Conservation (phyloP, 2,329 filamentous ascomycete genomes). For the Botrytis medusae region DNA sequence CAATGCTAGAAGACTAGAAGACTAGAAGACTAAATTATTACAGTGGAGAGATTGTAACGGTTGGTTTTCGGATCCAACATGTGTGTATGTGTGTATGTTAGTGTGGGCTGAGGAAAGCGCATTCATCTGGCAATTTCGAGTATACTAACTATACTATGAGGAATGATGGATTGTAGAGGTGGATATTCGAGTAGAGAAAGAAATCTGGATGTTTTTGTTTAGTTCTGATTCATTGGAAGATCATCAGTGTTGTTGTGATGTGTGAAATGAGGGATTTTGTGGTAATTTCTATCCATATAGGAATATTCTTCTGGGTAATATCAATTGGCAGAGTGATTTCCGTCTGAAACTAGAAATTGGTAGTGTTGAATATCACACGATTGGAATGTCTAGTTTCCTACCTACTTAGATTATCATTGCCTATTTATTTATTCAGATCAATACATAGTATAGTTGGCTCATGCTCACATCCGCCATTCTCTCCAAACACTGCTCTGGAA, state of each 20-base stretch:
- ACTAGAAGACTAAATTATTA: neutral
- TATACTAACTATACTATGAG: no score
- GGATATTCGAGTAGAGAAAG: no score
- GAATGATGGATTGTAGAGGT: no score
- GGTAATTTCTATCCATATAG: neutral
- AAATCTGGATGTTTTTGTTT: rapidly evolving
- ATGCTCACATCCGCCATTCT: neutral
- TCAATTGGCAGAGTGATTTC: neutral
- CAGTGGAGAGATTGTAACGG: neutral
- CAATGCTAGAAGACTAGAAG: no score
- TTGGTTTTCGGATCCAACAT: no score
- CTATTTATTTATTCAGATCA: neutral
- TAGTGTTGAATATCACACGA: neutral
- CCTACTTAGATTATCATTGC: neutral
- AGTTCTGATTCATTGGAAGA: neutral
- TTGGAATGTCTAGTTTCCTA: neutral
- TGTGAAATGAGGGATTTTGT: neutral
- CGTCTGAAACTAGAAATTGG: neutral
- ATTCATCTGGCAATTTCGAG: neutral
- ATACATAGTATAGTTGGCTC: neutral
- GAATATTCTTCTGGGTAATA: neutral
- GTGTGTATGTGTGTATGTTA: neutral
- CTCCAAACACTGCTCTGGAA: neutral
- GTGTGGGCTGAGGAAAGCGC: neutral
- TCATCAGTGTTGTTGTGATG: neutral